Percentiles rank a stretch among this genome's conserved stretches.
phyloP scores from a whole-genome alignment of 768 basidiomycete species.

The Tylopilus cervinicoccineus region DNA sequence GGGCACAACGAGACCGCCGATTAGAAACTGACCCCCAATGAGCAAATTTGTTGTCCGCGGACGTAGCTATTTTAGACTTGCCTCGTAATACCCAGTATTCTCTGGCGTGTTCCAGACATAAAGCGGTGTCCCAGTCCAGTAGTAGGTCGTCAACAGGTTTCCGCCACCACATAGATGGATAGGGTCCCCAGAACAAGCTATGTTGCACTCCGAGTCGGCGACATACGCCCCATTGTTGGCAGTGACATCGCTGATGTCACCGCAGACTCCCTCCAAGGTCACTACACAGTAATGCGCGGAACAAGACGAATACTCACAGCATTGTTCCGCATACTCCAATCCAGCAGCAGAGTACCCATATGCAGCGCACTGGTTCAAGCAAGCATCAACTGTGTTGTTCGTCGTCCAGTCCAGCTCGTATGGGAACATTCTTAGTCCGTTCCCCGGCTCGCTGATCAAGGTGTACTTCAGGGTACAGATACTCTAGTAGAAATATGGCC shows the following conservation, averaged over 20 bases:
- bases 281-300: neutral
- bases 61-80: constrained; percentile 23
- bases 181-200: constrained; percentile 70
- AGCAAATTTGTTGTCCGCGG: too few species aligned
- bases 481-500: neutral
- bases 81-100: constrained; percentile 70
- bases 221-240: constrained; percentile 29
- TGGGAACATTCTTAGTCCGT: constrained; percentile 48
- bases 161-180: constrained; percentile 64
- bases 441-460: constrained; percentile 43
- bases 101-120: constrained; percentile 63
- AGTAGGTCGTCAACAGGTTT: constrained; percentile 50
- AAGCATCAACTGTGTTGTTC: constrained; percentile 63
- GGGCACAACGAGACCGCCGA: constrained; percentile 64
- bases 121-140: constrained; percentile 45
- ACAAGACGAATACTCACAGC: constrained; percentile 50
- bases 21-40: constrained; percentile 35
- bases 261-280: constrained; percentile 49
- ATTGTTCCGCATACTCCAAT: constrained; percentile 66
- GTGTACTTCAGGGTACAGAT: neutral
- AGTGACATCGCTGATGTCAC: constrained; percentile 55
- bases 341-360: constrained; percentile 74
- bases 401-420: constrained; percentile 54
- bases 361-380: constrained; percentile 62
- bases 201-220: constrained; percentile 37